Evolutionary conservation across 2,329 filamentous ascomycete genomes (phyloP).

Genomic region (Botryotinia narcissicola): DNA sequence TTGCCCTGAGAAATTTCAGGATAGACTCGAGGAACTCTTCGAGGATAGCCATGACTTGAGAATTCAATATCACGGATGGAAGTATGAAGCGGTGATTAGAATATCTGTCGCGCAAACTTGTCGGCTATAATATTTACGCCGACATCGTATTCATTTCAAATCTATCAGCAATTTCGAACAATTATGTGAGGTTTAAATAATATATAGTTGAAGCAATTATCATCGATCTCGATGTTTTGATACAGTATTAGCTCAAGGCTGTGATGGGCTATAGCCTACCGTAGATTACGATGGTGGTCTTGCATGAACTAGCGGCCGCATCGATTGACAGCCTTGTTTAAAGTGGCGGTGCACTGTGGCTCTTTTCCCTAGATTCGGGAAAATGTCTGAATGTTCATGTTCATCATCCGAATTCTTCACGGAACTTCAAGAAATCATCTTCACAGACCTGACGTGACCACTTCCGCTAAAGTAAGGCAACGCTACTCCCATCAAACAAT

Average conservation of each 20-base stretch:
- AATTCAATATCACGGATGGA: neutral
- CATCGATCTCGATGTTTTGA: neutral
- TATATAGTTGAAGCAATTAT: neutral
- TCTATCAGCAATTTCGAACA: neutral
- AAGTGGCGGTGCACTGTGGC: neutral
- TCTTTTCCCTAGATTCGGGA: neutral
- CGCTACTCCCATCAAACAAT: neutral
- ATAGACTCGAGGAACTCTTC: conserved; percentile 67
- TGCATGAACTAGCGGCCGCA: neutral
- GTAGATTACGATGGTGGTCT: neutral
- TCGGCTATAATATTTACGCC: neutral
- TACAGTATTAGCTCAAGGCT: conserved; percentile 1
- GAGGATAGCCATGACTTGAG: conserved; percentile 55
- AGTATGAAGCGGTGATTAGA: neutral
- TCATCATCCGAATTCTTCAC: neutral
- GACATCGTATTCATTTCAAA: neutral
- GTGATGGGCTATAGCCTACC: neutral
- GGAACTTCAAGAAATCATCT: neutral
- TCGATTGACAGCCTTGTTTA: neutral
- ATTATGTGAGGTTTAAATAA: neutral
- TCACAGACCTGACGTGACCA: neutral
- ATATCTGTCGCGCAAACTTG: too few relatives aligned
- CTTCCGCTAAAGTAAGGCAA: neutral
- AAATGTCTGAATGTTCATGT: neutral
- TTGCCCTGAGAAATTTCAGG: conserved; percentile 56